These are phyloP conservation scores for Grigorovia humatica DNA, from an alignment of 805 yeast species.

Conservation along the genomic window DNA sequence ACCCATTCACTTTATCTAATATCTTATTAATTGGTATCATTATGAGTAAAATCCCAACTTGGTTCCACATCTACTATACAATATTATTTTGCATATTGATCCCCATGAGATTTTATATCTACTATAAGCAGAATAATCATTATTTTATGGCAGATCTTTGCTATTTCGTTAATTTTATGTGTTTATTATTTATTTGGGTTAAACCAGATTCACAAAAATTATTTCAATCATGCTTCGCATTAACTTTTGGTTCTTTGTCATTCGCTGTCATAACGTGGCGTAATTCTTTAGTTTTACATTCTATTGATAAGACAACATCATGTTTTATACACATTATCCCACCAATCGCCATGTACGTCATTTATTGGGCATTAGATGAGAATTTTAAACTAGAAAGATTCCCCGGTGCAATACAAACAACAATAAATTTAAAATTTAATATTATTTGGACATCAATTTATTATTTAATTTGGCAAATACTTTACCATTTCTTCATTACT, in stretches of 20 bases:
- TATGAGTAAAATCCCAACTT: slow-evolving; percentile 67
- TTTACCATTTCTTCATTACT: slow-evolving; percentile 88
- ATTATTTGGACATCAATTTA: slow-evolving; percentile 69
- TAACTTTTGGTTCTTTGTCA: slow-evolving; percentile 79
- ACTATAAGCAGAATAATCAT: slow-evolving; percentile 68
- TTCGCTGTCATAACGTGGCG: slow-evolving; percentile 96
- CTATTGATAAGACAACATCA: slow-evolving; percentile 85
- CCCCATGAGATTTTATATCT: slow-evolving; percentile 80
- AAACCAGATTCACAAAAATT: slow-evolving; percentile 64
- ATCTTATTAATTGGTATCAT: slow-evolving; percentile 65
- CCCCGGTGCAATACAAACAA: slow-evolving; percentile 60
- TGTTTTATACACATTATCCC: slow-evolving; percentile 88
- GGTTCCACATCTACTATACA: slow-evolving; percentile 70
- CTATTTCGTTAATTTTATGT: slow-evolving; percentile 72
- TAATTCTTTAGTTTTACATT: slow-evolving; percentile 83
- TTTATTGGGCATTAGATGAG: slow-evolving; percentile 64
- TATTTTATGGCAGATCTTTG: slow-evolving; percentile 89
- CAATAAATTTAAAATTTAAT: slow-evolving; percentile 39
- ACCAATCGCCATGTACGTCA: slow-evolving; percentile 75
- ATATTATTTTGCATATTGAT: slow-evolving; percentile 47
- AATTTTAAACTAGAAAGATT: slow-evolving; percentile 47
- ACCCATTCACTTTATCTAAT: slow-evolving; percentile 57
- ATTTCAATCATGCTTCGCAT: slow-evolving; percentile 75
- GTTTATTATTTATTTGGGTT: slow-evolving; percentile 69
- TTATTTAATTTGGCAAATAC: slow-evolving; percentile 81